phyloP scores from a whole-genome alignment of 441 rosid species.

The Syzygium malaccense region DNA sequence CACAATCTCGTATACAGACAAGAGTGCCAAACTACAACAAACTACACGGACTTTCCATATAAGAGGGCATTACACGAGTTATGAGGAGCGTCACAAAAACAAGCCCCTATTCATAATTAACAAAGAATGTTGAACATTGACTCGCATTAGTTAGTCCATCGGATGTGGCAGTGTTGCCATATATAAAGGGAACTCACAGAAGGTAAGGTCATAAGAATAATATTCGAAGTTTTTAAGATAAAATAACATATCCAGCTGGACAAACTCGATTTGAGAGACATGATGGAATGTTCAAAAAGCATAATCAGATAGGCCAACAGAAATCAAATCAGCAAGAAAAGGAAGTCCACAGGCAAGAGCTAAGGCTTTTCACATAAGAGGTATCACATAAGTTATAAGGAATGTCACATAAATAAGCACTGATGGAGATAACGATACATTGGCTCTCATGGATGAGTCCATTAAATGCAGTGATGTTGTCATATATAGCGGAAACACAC shows the following conservation, averaged over 20 bases:
- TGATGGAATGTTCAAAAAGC: background rate
- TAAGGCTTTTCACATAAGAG: background rate
- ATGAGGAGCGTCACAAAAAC: background rate
- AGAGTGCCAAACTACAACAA: background rate
- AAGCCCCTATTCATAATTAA: background rate
- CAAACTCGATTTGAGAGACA: background rate
- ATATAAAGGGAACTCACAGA: background rate
- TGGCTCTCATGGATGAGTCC: background rate
- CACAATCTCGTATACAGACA: background rate
- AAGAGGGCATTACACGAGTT: background rate
- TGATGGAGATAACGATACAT: background rate
- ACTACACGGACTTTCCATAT: background rate
- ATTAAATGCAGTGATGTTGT: background rate
- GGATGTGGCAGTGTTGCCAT: background rate
- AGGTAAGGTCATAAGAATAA: background rate
- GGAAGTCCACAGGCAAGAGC: background rate
- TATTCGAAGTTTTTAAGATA: background rate
- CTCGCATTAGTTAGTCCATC: background rate
- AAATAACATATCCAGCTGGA: background rate
- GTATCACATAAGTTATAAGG: background rate
- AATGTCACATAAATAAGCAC: background rate
- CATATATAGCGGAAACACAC: background rate
- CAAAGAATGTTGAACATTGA: background rate
- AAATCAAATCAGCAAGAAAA: background rate
- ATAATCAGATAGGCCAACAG: background rate